Evolutionary conservation across 2,329 filamentous ascomycete genomes (phyloP), one percentile per base, ranked within the genome.

Genomic region (Apiospora sp.): DNA sequence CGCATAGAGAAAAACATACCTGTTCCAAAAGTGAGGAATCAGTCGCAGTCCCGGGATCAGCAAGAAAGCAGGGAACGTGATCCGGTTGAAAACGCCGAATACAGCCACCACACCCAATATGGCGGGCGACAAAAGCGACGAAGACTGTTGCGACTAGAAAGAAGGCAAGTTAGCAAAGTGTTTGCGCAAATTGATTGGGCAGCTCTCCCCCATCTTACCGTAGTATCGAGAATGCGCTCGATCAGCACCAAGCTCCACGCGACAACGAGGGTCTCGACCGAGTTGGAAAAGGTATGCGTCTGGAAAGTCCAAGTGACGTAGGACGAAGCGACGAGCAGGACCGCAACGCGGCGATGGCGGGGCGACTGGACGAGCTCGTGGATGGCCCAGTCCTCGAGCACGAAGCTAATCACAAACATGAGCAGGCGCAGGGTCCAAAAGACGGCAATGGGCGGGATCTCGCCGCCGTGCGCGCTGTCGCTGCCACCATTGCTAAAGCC

Each of bases 301-400:
- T 99, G 96, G 84, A 96, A 98, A 64, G 96, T 98, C 96, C 96
- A 99, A 68, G 96, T 99, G 77, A 98, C 96, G 84, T 98, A 99
- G 37, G 95, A 98, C 41, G 96, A 98, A 67, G 96, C 95, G 74
- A 98, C 93, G 72, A 99, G 88, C 67, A 97, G 87, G 64, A 97
- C 90, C 13, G 95, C 94, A 71, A 92, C 86, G 77, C 90, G 90
- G 75, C 94, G 92, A 78, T 90, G 87, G 73, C 92, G 91, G 75
- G 91, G 91, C 51, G 92, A 93, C 74, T 92, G 91, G 71, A 98
- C 92, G 75, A 98, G 87, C 82, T 99, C 96, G 85, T 98, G 92
- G 73, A 99, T 90, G 14, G 96, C 96, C 96, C 96, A 98, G 85
- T 99, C 96, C 84, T 98, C 95, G 74, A 99, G 88, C 71, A 99